Conservation (phyloP, 164 flowering plant genomes). For the Stephania japonica region DNA sequence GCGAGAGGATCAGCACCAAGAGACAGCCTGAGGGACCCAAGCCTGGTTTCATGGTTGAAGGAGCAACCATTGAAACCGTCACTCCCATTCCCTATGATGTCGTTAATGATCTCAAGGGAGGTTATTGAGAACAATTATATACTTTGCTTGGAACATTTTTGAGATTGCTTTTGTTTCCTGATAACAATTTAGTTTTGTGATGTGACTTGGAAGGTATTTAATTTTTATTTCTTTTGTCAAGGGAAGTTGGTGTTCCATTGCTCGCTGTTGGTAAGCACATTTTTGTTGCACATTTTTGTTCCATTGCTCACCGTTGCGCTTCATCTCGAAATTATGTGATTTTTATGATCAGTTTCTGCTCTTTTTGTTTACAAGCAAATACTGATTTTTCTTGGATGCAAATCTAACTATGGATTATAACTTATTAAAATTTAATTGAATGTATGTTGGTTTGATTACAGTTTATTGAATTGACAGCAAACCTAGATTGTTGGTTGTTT, state of each 20-base stretch:
- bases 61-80: slow-evolving; percentile 30
- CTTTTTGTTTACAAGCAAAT: too few species aligned
- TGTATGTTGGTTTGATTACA: too few species aligned
- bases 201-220: background rate
- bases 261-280: background rate
- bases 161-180: background rate
- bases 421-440: too few species aligned
- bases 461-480: too few species aligned
- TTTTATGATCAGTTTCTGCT: too few species aligned
- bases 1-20: slow-evolving; percentile 29
- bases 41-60: slow-evolving; percentile 22
- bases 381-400: too few species aligned
- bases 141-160: background rate
- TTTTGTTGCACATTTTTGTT: background rate
- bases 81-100: slow-evolving; percentile 34
- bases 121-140: slow-evolving; percentile 11
- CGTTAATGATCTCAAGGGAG: slow-evolving; percentile 27
- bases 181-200: background rate
- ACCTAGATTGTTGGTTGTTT: too few species aligned
- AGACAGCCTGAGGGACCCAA: slow-evolving; percentile 30
- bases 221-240: background rate
- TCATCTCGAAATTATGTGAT: background rate
- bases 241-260: background rate
- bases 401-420: too few species aligned
- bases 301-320: background rate